A percentile compares a stretch with the other conserved stretches of the same genome.
phyloP scores from a whole-genome alignment of 2,329 filamentous ascomycete genomes.

The Neoarthrinium moseri region DNA sequence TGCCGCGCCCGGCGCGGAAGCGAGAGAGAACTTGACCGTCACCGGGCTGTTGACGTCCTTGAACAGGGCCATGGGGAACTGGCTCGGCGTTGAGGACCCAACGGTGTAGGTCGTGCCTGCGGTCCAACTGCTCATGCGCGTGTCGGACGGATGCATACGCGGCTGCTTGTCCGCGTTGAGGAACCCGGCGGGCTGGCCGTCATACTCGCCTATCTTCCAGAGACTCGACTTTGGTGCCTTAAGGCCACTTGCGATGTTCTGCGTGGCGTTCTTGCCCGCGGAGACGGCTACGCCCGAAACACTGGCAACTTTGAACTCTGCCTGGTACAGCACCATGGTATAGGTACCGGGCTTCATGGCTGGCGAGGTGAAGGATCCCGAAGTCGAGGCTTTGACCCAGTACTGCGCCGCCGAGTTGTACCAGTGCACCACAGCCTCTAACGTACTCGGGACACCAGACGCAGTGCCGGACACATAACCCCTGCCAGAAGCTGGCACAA shows the following conservation, averaged over 20 bases:
- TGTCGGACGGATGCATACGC: slow-evolving; percentile 67
- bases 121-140: slow-evolving; percentile 59
- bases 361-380: slow-evolving; percentile 60
- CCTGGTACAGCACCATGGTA: slow-evolving; percentile 65
- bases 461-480: slow-evolving; percentile 62
- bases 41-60: slow-evolving; percentile 57
- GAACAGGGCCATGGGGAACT: slow-evolving; percentile 67
- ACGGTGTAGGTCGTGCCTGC: slow-evolving; percentile 60
- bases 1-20: slow-evolving; percentile 47
- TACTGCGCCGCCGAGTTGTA: slow-evolving; percentile 63
- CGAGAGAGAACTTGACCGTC: slow-evolving; percentile 59
- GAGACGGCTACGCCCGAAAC: slow-evolving; percentile 45
- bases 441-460: slow-evolving; percentile 50
- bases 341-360: slow-evolving; percentile 68
- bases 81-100: slow-evolving; percentile 47
- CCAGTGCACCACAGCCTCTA: slow-evolving; percentile 64
- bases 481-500: slow-evolving; percentile 40
- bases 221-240: no score
- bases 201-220: slow-evolving; percentile 65
- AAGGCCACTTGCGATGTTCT: slow-evolving; percentile 43
- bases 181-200: slow-evolving; percentile 64
- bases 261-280: background rate
- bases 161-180: slow-evolving; percentile 66
- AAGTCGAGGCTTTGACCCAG: slow-evolving; percentile 57
- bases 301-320: slow-evolving; percentile 54